A percentile compares a stretch with the other conserved stretches of the same genome.
Conservation (phyloP, 2,329 filamentous ascomycete genomes). For the Xylariaceae sp. region DNA sequence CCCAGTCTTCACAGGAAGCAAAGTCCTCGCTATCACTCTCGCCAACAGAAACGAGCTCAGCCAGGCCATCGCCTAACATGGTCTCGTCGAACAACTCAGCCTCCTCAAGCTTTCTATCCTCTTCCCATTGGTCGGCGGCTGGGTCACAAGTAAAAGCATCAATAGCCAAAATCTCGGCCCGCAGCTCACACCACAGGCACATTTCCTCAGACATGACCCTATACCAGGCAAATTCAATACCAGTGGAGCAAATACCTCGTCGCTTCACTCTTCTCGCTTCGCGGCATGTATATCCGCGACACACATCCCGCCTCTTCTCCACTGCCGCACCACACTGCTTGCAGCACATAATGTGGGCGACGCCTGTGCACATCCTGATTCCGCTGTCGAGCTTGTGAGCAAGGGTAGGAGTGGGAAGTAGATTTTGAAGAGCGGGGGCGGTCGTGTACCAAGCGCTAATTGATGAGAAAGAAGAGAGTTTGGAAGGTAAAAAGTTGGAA, state of each 20-base stretch:
- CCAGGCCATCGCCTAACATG: too few relatives aligned
- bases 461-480: too few relatives aligned
- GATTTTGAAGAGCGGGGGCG: background rate
- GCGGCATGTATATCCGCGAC: conserved; percentile 20
- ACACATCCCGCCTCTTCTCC: conserved; percentile 7
- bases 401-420: background rate
- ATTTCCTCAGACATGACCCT: conserved; percentile 9
- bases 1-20: too few relatives aligned
- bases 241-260: conserved; percentile 22
- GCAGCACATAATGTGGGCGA: conserved; percentile 16
- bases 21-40: too few relatives aligned
- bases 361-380: conserved; percentile 24
- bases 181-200: conserved; percentile 25
- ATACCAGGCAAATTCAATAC: conserved; percentile 19
- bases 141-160: conserved; percentile 15
- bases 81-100: too few relatives aligned
- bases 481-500: too few relatives aligned
- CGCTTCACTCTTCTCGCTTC: conserved; percentile 7
- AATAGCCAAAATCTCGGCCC: conserved; percentile 3
- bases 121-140: conserved; percentile 6
- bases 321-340: conserved; percentile 14
- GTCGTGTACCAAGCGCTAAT: too few relatives aligned
- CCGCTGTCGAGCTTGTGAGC: background rate
- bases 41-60: too few relatives aligned
- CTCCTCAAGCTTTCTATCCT: background rate